Conservation (phyloP, 352 stramenopile species). For the Phytopythium litorale region DNA sequence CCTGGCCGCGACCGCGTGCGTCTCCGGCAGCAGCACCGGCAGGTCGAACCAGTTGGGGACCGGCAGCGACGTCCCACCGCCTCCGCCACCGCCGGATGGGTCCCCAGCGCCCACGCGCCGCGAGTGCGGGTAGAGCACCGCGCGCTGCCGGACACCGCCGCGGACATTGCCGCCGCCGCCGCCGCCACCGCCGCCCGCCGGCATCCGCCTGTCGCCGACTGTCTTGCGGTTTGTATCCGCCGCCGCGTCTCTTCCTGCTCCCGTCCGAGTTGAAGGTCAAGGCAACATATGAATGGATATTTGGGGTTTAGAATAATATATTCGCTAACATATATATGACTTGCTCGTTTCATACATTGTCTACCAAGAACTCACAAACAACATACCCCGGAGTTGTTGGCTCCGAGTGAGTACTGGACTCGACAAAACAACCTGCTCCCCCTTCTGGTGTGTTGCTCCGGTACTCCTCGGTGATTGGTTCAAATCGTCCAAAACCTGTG, state of each 20-base stretch:
- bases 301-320: not conserved
- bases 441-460: too few species aligned
- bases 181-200: not conserved
- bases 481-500: too few species aligned
- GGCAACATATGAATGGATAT: too few species aligned
- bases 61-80: constrained; percentile 6
- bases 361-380: too few species aligned
- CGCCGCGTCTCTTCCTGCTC: not conserved
- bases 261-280: not conserved
- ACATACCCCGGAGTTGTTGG: too few species aligned
- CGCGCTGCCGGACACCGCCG: constrained; percentile 16
- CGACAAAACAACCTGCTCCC: too few species aligned
- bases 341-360: too few species aligned
- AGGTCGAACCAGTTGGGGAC: constrained; percentile 67
- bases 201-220: constrained; percentile 1
- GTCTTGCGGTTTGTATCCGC: not conserved
- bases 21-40: constrained; percentile 47
- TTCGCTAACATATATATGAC: too few species aligned
- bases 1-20: constrained; percentile 26
- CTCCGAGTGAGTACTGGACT: too few species aligned
- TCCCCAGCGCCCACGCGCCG: not conserved
- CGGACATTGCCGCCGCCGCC: not conserved
- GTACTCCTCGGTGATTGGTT: too few species aligned
- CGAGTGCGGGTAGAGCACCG: constrained; percentile 28
- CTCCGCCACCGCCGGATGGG: not conserved